phyloP scores from a whole-genome alignment of 768 basidiomycete genomes.

The Mycena kentingensis region DNA sequence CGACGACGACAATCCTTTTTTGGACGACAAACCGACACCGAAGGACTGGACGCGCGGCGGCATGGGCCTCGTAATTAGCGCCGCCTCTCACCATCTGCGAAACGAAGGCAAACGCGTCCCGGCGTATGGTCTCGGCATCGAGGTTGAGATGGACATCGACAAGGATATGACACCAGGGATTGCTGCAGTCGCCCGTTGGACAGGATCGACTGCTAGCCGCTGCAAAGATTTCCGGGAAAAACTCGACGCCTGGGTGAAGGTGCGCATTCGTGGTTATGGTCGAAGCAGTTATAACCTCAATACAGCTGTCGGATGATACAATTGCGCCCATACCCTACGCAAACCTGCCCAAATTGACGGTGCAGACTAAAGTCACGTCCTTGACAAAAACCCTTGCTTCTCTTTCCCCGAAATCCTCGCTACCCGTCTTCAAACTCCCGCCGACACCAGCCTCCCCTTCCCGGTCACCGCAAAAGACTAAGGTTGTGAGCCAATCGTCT shows the following conservation, averaged over 20 bases:
- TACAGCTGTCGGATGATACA: too few relatives aligned
- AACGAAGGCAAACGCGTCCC: conserved; percentile 65
- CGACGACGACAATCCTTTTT: conserved; percentile 75
- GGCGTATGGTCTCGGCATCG: conserved; percentile 84
- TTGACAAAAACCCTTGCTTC: conserved; percentile 73
- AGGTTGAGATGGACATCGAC: conserved; percentile 84
- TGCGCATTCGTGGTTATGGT: too few relatives aligned
- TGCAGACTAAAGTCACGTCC: conserved; percentile 58
- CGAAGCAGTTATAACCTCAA: too few relatives aligned
- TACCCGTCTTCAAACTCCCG: conserved; percentile 45
- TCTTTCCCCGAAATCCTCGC: conserved; percentile 65
- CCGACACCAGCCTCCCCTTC: conserved; percentile 43
- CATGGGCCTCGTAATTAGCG: conserved; percentile 76
- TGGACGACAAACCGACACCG: conserved; percentile 43
- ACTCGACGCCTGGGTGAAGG: conserved; percentile 65
- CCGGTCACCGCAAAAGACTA: conserved; percentile 39
- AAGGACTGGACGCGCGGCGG: conserved; percentile 79
- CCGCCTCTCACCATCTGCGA: conserved; percentile 74
- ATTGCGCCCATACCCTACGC: conserved; percentile 68
- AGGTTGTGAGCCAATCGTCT: conserved; percentile 40
- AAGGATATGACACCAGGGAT: conserved; percentile 81
- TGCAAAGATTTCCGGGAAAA: conserved; percentile 60
- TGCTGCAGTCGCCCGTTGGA: conserved; percentile 89
- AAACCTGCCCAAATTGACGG: conserved; percentile 61
- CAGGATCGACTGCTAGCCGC: conserved; percentile 64